Base-by-base conservation (phyloP, 331 rosid species). In the Pyracantha coccinea region DNA sequence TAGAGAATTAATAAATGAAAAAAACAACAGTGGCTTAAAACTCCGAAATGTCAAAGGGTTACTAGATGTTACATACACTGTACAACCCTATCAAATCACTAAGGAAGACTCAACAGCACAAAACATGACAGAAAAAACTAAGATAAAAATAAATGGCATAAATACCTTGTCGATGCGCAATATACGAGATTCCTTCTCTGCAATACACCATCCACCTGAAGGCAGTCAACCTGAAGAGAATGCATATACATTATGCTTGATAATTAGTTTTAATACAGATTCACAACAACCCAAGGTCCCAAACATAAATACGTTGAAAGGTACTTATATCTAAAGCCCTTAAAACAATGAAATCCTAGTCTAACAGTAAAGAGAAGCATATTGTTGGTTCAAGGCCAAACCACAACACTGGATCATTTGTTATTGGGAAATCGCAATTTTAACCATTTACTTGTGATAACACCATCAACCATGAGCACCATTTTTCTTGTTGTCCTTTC, bases 101-200 rank as follows among this genome's bases (percentile, higher is more conserved):
- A 35, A 33, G 27, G 31, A 44, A 41, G 54, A 29, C 29, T 64
- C 61, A 31, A 57, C 38, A 32, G 47, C 58, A 25, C 21, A 55
- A 9, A 60, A 38, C 59, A 65, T 64, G 38, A 59, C 31, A 38
- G 66, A 78, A 47, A 35, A 64, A 63, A 41, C 28, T 45, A 77
- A 20, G 73, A 50, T 72, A 67, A 63, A 75, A 61, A 58, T 41
- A 66, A 66, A 68, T 28, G 53, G 68, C 63, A 76, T 12, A 24
- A 81, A 71, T 86, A 94, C 97, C 97, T 94, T 33, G 97, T 94
- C 31, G 99, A 94, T 78, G 99, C 99, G 77, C 97, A 90, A 88
- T 92, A 94, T 77, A 94, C 99, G 68, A 94, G 95, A 90, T 94
- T 94, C 83, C 92, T 86, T 88, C 90, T 88, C 76, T 88, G 90